Percentiles rank a stretch among this genome's conserved stretches.
These are phyloP conservation scores for Aspergillus taichungensis DNA, from an alignment of 495 filamentous ascomycete genomes.

Conservation along the genomic window DNA sequence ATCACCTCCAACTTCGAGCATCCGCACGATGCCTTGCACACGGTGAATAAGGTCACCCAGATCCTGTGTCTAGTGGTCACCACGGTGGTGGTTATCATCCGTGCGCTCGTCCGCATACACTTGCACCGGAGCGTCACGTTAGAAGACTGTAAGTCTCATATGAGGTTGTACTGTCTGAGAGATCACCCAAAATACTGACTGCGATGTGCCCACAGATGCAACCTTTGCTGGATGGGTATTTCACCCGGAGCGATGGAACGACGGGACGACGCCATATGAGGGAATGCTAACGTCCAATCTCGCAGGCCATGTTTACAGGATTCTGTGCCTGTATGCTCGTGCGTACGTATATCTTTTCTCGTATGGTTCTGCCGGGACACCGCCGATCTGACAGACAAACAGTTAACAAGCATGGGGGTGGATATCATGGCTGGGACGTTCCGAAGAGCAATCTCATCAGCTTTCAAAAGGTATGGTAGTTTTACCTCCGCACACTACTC, in stretches of 20 bases:
- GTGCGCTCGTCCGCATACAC: not conserved
- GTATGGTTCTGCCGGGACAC: too few species aligned
- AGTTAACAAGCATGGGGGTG: conserved; percentile 1
- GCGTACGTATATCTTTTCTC: not conserved
- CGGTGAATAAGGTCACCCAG: conserved; percentile 5
- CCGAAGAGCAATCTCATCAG: not conserved
- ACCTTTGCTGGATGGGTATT: conserved; percentile 1
- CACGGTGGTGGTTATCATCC: conserved; percentile 2
- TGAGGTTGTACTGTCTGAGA: too few species aligned
- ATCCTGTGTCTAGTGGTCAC: conserved; percentile 1
- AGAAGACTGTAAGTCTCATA: conserved; percentile 1
- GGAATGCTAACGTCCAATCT: too few species aligned
- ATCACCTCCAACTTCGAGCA: not conserved
- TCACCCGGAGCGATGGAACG: too few species aligned
- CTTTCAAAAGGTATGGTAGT: not conserved
- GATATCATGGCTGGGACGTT: conserved; percentile 6
- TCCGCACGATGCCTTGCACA: conserved; percentile 4
- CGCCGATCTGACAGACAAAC: not conserved
- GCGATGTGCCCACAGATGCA: not conserved
- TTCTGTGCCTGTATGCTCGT: conserved; percentile 3
- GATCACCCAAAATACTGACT: not conserved
- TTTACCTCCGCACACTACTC: too few species aligned
- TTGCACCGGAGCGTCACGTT: not conserved
- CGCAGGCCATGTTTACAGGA: conserved; percentile 1
- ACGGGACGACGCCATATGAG: too few species aligned